phyloP scores from a whole-genome alignment of 2,329 filamentous ascomycete genomes.

The Ophiostoma ulmi region DNA sequence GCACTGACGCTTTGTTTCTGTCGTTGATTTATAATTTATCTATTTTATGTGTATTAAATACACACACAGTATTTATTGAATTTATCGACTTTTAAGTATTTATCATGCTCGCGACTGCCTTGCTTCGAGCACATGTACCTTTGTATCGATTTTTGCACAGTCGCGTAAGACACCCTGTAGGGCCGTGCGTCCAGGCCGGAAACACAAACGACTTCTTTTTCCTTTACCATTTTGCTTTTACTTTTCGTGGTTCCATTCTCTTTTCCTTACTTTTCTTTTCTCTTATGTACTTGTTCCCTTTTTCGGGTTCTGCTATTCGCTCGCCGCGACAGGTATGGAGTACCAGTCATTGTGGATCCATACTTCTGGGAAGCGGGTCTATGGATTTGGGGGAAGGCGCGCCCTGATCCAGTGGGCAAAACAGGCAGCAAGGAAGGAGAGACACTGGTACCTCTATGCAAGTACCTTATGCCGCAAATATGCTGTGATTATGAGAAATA shows the following conservation, averaged over 20 bases:
- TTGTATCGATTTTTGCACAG: constrained; percentile 16
- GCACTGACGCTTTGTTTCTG: constrained; percentile 9
- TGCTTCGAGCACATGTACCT: constrained; percentile 3
- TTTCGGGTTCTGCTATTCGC: constrained; percentile 14
- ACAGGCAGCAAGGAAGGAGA: constrained; percentile 9
- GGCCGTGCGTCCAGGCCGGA: constrained; percentile 22
- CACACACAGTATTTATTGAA: not conserved
- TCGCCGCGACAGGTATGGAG: constrained; percentile 14
- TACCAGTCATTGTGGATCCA: constrained; percentile 16
- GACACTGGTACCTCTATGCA: not conserved
- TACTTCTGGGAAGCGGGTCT: constrained; percentile 26
- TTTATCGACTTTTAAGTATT: constrained; percentile 21
- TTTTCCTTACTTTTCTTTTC: not conserved
- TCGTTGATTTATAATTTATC: constrained; percentile 18
- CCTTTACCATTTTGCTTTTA: not conserved
- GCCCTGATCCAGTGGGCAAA: constrained; percentile 1
- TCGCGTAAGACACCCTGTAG: constrained; percentile 20
- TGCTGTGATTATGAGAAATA: not conserved
- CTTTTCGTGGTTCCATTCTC: not conserved
- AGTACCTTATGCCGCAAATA: not conserved
- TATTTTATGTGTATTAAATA: constrained; percentile 6
- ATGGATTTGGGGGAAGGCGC: constrained; percentile 20
- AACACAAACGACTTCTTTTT: constrained; percentile 10
- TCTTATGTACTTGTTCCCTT: constrained; percentile 8
- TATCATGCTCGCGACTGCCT: not conserved